Base-by-base conservation (phyloP, 1,284 basidiomycete genomes). In the Cryptococcus wingfieldii region DNA sequence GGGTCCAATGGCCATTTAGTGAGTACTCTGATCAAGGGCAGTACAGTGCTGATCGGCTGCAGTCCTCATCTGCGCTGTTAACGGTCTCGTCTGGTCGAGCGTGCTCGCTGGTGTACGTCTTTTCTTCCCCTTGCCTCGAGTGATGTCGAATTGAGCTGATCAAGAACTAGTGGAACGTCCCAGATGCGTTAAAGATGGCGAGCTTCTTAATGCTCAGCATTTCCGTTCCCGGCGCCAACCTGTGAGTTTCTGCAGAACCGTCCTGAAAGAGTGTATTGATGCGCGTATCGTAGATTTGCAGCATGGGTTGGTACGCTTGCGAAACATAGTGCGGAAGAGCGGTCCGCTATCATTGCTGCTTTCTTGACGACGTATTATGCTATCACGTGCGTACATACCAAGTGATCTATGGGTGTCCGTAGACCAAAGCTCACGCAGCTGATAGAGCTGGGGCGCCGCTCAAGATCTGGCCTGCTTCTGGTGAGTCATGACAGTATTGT, bases 321-420 rank as follows among this genome's bases (percentile, higher is more conserved):
- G 18, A 49, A 46, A 25, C 59, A 61, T 27, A 58, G 55, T 38
- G 59, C 59, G 1, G 59, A 61, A 50, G 59, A 61, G 39, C 41
- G 59, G 41, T 54, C 54, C 4, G 42, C 54, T 34, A 52, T 61
- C 39, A 47, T 61, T n/a, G 55, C 56, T 23, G 52, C 56, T 9
- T 48, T 58, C 19, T 51, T 53, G 8, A 50, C 51, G 27, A 55
- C 53, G 4, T 58, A 47, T 43, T 60, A 60, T 38, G 31, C 38
- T 25, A n/a, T 59, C 25, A 46, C 46, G 57, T 59, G 31, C 34
- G 56, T 54, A 7, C 3, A 31, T 3, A 39, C 46, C 51, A 19
- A 12, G 10, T 4, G 18, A 7, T 18, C 23, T 3, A 23, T 23
- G 23, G 23, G 23, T 23, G 2, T 23, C 23, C 23, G 23, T n/a